phyloP scores from a whole-genome alignment of 1,139 yeast species.

The Debaryomyces sp. region DNA sequence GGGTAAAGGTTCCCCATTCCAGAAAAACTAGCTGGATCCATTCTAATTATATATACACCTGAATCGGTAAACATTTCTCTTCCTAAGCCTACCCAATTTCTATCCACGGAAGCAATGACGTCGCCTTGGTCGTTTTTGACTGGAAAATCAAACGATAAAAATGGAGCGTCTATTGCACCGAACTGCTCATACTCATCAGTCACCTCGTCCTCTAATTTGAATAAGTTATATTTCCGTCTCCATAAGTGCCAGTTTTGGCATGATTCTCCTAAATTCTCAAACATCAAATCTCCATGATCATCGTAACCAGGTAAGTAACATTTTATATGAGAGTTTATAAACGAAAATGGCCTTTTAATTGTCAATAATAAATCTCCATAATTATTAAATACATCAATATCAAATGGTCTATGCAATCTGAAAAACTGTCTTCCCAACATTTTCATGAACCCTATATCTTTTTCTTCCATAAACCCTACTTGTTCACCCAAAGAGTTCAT shows the following conservation, averaged over 20 bases:
- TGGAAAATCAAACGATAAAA: slow-evolving; percentile 85
- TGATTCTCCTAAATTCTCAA: slow-evolving; percentile 75
- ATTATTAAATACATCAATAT: slow-evolving; percentile 76
- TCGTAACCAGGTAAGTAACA: slow-evolving; percentile 62
- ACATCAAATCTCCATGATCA: slow-evolving; percentile 34
- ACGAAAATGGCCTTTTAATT: slow-evolving; percentile 78
- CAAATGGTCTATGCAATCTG: slow-evolving; percentile 83
- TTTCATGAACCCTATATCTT: slow-evolving; percentile 71
- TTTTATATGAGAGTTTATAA: slow-evolving; percentile 86
- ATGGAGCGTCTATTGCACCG: slow-evolving; percentile 86
- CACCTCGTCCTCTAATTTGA: slow-evolving; percentile 51
- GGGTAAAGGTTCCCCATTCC: slow-evolving; percentile 50
- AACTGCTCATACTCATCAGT: slow-evolving; percentile 63
- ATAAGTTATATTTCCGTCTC: slow-evolving; percentile 85
- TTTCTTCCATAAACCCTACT: slow-evolving; percentile 80
- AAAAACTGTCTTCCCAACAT: slow-evolving; percentile 79
- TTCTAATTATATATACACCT: slow-evolving; percentile 83
- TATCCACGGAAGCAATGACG: slow-evolving; percentile 75
- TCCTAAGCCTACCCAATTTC: slow-evolving; percentile 95
- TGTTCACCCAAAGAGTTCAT: slow-evolving; percentile 74
- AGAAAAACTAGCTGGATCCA: slow-evolving; percentile 71
- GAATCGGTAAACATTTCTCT: slow-evolving; percentile 93
- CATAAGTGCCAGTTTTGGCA: slow-evolving; percentile 94
- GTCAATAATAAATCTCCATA: slow-evolving; percentile 71
- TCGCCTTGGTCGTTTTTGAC: slow-evolving; percentile 59